A percentile compares a stretch with the other conserved stretches of the same genome.
These are phyloP conservation scores for Fusarium sp. DNA, from an alignment of 2,329 filamentous ascomycete species.

Conservation along the genomic window DNA sequence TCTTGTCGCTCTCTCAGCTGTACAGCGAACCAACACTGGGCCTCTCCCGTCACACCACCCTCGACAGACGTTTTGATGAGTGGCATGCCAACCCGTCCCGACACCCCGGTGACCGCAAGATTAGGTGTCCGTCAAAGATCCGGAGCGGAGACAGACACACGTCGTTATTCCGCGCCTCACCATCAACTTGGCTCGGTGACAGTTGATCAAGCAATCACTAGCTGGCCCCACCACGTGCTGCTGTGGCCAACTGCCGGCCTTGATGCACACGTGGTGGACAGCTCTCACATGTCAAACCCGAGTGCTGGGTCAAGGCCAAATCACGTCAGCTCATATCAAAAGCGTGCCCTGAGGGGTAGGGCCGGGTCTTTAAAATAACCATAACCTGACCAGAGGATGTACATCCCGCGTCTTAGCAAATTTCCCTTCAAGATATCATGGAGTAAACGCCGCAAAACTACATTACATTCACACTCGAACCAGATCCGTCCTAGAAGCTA, in stretches of 20 bases:
- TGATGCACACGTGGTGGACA: constrained; percentile 2
- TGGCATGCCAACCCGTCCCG: constrained; percentile 10
- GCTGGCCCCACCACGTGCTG: constrained; percentile 7
- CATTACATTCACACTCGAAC: constrained; percentile 43
- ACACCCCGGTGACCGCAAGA: constrained; percentile 16
- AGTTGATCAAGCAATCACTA: neutral
- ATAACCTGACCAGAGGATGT: constrained; percentile 24
- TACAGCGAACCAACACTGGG: neutral
- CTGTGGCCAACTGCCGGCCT: constrained; percentile 8
- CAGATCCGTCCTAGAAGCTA: constrained; percentile 28
- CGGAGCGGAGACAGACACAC: neutral
- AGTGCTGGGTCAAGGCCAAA: neutral
- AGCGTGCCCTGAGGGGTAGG: constrained; percentile 4
- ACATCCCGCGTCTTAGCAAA: constrained; percentile 31
- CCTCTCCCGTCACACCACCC: neutral
- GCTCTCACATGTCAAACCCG: constrained; percentile 20
- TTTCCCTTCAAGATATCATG: constrained; percentile 42
- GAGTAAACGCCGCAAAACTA: constrained; percentile 48
- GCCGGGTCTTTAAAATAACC: constrained; percentile 23
- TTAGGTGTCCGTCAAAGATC: constrained; percentile 11
- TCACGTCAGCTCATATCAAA: constrained; percentile 9
- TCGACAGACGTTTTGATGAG: neutral
- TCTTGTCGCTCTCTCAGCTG: neutral
- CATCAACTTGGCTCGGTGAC: neutral
- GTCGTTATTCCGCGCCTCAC: constrained; percentile 1